These are phyloP conservation scores for Cyclotella baltica DNA, from an alignment of 108 stramenopile genomes.

Conservation along the genomic window DNA sequence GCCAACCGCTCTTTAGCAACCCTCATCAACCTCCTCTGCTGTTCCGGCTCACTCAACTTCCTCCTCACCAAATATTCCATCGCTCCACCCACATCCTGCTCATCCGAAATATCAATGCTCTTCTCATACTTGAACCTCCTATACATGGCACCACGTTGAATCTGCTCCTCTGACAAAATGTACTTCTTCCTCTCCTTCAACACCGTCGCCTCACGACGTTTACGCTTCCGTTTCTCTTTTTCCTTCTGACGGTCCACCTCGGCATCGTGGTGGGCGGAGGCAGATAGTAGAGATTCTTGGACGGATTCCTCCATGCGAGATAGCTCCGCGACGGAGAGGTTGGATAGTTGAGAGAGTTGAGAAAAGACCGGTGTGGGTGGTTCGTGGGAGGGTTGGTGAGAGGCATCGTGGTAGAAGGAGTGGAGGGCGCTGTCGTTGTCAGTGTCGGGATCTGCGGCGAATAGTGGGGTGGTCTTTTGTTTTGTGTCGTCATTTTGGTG, in stretches of 20 bases:
- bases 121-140: constrained; percentile 32
- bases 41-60: constrained; percentile 13
- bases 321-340: constrained; percentile 39
- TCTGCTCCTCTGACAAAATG: constrained; percentile 17
- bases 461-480: background rate
- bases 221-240: constrained; percentile 20
- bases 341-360: constrained; percentile 5
- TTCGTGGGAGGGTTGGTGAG: background rate
- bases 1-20: constrained; percentile 27
- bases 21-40: constrained; percentile 27
- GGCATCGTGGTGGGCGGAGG: constrained; percentile 42
- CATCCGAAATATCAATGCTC: constrained; percentile 31
- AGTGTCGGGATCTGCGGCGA: background rate
- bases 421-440: constrained; percentile 4
- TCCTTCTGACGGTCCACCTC: constrained; percentile 40
- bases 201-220: background rate
- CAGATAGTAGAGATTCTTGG: constrained; percentile 37
- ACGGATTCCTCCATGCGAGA: constrained; percentile 39
- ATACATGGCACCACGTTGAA: constrained; percentile 12
- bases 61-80: constrained; percentile 35
- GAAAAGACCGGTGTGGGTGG: background rate
- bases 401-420: constrained; percentile 37
- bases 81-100: constrained; percentile 41
- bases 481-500: too few relatives aligned
- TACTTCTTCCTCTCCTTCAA: constrained; percentile 5